Evolutionary conservation across 1,284 basidiomycete genomes (phyloP).

Genomic region (Boletus mariae): DNA sequence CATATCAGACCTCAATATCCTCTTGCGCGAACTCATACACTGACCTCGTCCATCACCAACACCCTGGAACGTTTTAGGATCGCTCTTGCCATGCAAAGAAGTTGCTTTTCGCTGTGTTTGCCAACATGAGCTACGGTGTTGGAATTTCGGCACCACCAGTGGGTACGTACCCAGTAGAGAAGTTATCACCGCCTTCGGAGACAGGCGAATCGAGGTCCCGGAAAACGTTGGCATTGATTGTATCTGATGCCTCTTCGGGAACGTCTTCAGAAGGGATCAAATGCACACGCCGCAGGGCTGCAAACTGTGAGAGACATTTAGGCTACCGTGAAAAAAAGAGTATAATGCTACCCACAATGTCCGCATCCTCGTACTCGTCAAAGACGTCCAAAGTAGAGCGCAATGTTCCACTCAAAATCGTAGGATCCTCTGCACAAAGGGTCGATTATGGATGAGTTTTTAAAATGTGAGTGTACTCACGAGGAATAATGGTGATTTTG

Average conservation of each 20-base stretch:
- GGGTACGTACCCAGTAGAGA: slow-evolving; percentile 71
- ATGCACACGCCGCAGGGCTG: slow-evolving; percentile 85
- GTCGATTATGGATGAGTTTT: neutral
- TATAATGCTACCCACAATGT: slow-evolving; percentile 60
- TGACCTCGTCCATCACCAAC: slow-evolving; percentile 57
- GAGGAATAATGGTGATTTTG: slow-evolving; percentile 90
- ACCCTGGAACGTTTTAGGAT: slow-evolving; percentile 56
- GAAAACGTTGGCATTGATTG: slow-evolving; percentile 82
- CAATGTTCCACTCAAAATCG: slow-evolving; percentile 84
- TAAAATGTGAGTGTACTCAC: slow-evolving; percentile 38
- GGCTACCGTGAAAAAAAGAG: neutral
- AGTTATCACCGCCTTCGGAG: slow-evolving; percentile 90
- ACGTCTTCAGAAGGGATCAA: slow-evolving; percentile 65
- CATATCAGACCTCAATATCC: neutral
- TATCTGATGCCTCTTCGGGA: slow-evolving; percentile 39
- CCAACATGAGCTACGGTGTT: slow-evolving; percentile 1
- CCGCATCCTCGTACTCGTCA: slow-evolving; percentile 80
- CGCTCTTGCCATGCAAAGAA: slow-evolving; percentile 65
- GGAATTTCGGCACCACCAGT: neutral
- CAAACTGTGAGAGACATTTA: slow-evolving; percentile 47
- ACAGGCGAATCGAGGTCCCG: slow-evolving; percentile 81
- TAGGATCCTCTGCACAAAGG: slow-evolving; percentile 70
- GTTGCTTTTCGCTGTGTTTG: slow-evolving; percentile 49
- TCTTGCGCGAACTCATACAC: neutral
- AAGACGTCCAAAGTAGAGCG: slow-evolving; percentile 90